A percentile compares a stretch with the other conserved stretches of the same genome.
Conservation (phyloP, 495 filamentous ascomycete species). For the Aspergillus ostianus region DNA sequence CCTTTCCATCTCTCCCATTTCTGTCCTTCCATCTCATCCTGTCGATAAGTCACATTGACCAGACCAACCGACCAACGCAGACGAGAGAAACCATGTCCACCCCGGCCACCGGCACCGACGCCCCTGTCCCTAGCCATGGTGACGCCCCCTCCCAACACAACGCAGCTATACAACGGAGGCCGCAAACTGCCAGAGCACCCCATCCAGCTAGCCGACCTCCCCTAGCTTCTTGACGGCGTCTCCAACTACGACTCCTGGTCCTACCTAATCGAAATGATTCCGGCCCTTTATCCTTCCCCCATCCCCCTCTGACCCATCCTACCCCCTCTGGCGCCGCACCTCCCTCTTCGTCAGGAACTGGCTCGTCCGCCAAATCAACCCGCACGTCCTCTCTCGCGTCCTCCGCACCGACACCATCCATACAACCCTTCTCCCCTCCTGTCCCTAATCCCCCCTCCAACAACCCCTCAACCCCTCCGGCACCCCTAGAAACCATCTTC, state of each 20-base stretch:
- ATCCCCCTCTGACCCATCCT: not conserved
- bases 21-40: not conserved
- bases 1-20: not conserved
- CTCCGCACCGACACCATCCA: too few species aligned
- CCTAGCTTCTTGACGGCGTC: not conserved
- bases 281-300: not conserved
- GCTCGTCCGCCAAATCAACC: not conserved
- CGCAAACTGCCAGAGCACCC: not conserved
- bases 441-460: too few species aligned
- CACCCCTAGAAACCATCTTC: not conserved
- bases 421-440: too few species aligned
- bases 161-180: not conserved
- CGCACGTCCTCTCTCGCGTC: too few species aligned
- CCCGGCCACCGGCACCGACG: not conserved
- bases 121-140: not conserved
- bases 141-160: not conserved
- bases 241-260: not conserved
- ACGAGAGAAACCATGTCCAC: not conserved
- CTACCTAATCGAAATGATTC: not conserved
- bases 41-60: not conserved
- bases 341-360: not conserved
- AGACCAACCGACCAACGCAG: not conserved
- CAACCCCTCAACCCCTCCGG: too few species aligned
- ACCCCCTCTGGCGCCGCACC: not conserved
- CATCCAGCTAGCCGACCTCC: not conserved